Conservation (phyloP, 805 yeast species). For the Sporopachydermia lactativora region DNA sequence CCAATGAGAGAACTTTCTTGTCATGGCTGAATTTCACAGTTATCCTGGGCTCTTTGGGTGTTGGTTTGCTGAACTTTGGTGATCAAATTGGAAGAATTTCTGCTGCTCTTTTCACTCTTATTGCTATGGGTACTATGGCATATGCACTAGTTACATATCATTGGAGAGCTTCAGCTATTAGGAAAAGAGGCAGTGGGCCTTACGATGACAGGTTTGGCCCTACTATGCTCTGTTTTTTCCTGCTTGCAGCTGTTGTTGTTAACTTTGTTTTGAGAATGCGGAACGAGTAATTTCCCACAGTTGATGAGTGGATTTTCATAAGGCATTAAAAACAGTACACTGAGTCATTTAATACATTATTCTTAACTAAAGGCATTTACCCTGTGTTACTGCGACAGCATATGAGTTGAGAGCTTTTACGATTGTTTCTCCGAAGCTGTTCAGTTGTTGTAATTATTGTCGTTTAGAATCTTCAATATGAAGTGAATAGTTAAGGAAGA, state of each 20-base stretch:
- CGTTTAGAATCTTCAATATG: no score
- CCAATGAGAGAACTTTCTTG: conserved; percentile 95
- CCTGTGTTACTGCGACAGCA: conserved; percentile 5
- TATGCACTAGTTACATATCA: conserved; percentile 93
- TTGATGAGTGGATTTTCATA: no score
- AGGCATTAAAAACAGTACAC: no score
- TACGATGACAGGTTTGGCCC: conserved; percentile 98
- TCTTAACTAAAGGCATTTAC: conserved; percentile 4
- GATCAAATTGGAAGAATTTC: conserved; percentile 85
- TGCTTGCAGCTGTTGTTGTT: conserved; percentile 84
- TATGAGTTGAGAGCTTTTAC: conserved; percentile 6
- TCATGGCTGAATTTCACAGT: conserved; percentile 99
- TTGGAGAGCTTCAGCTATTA: conserved; percentile 98
- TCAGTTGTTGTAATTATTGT: no score
- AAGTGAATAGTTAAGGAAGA: no score
- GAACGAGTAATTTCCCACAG: conserved; percentile 3
- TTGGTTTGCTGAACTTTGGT: conserved; percentile 92
- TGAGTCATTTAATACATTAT: no score
- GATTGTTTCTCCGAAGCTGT: no score
- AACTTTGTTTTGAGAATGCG: conserved; percentile 78
- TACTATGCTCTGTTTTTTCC: conserved; percentile 88
- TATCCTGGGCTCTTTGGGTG: conserved; percentile 90
- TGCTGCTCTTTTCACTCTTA: conserved; percentile 87
- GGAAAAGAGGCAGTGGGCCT: conserved; percentile 98
- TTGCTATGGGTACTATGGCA: conserved; percentile 96